Evolutionary conservation across 1,284 basidiomycete genomes (phyloP).

Genomic region (Stereum hirsutum): DNA sequence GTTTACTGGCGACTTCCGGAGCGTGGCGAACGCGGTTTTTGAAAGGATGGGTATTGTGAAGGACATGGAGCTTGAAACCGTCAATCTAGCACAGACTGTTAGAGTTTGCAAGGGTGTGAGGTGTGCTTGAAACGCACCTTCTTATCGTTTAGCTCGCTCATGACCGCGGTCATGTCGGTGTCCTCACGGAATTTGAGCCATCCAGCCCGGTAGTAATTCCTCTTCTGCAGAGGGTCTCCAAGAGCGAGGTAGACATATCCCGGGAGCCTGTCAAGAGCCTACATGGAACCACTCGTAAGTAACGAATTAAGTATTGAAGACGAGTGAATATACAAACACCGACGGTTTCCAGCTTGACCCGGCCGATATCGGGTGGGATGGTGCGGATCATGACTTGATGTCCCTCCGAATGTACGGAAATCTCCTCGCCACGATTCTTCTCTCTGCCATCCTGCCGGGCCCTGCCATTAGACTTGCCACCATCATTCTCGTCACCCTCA

Average conservation of each 20-base stretch:
- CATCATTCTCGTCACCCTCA: conserved; percentile 63
- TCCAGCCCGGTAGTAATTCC: conserved; percentile 85
- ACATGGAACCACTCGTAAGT: conserved; percentile 5
- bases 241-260: conserved; percentile 79
- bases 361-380: conserved; percentile 84
- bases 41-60: conserved; percentile 73
- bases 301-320: conserved; percentile 6
- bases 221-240: conserved; percentile 83
- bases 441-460: conserved; percentile 33
- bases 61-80: conserved; percentile 86
- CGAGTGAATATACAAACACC: conserved; percentile 15
- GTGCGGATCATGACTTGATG: conserved; percentile 92
- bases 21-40: conserved; percentile 69
- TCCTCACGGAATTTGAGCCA: conserved; percentile 85
- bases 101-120: not conserved
- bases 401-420: conserved; percentile 69
- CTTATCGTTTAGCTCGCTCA: conserved; percentile 69
- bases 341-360: conserved; percentile 83
- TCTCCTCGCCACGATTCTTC: conserved; percentile 56
- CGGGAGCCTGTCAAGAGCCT: conserved; percentile 60
- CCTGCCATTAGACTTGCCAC: conserved; percentile 49
- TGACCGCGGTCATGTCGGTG: conserved; percentile 67
- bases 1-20: conserved; percentile 72
- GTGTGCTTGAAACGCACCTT: conserved; percentile 45
- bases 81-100: conserved; percentile 56